Conservation (phyloP, 2,329 filamentous ascomycete species). For the Pestalotiopsis sp. region DNA sequence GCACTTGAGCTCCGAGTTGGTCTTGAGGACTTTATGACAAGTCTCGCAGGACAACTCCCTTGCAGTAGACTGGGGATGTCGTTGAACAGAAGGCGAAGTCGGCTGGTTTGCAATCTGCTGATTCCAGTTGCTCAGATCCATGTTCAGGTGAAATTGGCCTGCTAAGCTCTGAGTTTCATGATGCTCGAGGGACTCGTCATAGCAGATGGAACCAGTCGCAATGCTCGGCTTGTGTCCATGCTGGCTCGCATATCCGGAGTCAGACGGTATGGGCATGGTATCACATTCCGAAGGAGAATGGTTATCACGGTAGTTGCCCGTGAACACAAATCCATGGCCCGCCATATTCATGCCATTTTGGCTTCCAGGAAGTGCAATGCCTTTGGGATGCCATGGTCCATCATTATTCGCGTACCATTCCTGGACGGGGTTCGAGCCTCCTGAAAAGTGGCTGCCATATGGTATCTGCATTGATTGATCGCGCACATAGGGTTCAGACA, state of each 20-base stretch:
- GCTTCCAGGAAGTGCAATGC: constrained; percentile 29
- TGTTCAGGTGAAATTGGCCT: constrained; percentile 28
- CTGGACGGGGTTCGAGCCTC: constrained; percentile 20
- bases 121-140: constrained; percentile 14
- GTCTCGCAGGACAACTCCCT: constrained; percentile 32
- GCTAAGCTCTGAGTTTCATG: constrained; percentile 40
- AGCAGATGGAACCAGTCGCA: constrained; percentile 40
- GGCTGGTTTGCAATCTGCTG: constrained; percentile 14
- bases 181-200: constrained; percentile 40
- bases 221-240: constrained; percentile 39
- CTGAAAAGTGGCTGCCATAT: not conserved
- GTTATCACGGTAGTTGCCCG: constrained; percentile 32
- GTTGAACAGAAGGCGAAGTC: constrained; percentile 2
- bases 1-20: constrained; percentile 57
- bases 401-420: constrained; percentile 40
- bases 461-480: not conserved
- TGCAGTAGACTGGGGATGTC: constrained; percentile 13
- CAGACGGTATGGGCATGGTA: constrained; percentile 36
- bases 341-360: constrained; percentile 22
- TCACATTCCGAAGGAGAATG: constrained; percentile 39
- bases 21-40: constrained; percentile 46
- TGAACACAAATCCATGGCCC: constrained; percentile 25
- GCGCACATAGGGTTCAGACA: not conserved
- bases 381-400: constrained; percentile 44
- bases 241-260: constrained; percentile 48